Evolutionary conservation across 345 rosid species (phyloP).

Genomic region (Eucalyptus microcorys): DNA sequence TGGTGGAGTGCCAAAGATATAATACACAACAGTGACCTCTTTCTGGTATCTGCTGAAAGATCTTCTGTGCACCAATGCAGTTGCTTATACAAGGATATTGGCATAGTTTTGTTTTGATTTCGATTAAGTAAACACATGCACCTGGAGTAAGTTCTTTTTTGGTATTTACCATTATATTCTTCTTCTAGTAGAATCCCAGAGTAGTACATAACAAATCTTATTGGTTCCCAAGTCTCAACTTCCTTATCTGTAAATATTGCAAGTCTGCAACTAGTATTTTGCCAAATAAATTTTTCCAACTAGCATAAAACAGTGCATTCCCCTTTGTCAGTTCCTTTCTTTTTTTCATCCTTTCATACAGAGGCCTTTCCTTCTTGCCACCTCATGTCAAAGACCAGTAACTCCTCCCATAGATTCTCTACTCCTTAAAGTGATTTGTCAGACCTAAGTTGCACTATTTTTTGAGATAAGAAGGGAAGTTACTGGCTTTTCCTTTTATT

Average conservation of each 20-base stretch:
- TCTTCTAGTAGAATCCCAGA: background rate
- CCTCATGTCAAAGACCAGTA: background rate
- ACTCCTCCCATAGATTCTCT: background rate
- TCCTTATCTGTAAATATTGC: background rate
- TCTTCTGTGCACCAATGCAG: background rate
- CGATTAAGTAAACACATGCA: background rate
- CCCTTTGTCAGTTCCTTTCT: background rate
- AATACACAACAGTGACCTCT: background rate
- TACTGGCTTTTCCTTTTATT: background rate
- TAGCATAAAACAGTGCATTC: background rate
- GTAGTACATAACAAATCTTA: background rate
- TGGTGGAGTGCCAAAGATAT: background rate
- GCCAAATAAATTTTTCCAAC: background rate
- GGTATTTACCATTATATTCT: background rate
- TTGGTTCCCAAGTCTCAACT: background rate
- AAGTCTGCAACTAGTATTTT: background rate
- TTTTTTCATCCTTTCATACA: background rate
- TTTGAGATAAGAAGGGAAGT: background rate
- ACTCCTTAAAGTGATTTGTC: background rate
- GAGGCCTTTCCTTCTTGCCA: background rate
- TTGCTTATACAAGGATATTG: background rate
- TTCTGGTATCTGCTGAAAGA: background rate
- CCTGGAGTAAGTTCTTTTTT: background rate
- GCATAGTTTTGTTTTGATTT: background rate
- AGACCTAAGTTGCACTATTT: background rate